These are phyloP conservation scores for Myrica gale DNA, from an alignment of 306 rosid genomes.

Conservation along the genomic window DNA sequence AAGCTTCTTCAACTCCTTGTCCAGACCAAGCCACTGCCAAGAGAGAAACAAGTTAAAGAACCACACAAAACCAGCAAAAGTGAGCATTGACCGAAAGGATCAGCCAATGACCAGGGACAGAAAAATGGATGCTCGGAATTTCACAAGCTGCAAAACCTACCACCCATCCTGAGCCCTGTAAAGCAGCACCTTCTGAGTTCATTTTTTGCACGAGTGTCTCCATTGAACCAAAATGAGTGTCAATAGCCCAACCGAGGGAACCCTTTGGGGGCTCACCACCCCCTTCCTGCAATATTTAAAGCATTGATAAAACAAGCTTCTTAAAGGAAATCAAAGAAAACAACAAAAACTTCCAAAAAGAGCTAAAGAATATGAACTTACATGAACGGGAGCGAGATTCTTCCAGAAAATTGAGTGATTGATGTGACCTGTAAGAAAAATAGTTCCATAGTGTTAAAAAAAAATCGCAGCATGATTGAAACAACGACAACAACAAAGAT, in stretches of 20 bases:
- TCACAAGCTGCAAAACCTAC: constrained; percentile 49
- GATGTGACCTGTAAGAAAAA: constrained; percentile 63
- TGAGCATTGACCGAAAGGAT: not conserved
- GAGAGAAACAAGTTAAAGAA: constrained; percentile 25
- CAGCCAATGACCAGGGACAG: constrained; percentile 4
- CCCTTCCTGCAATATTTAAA: constrained; percentile 62
- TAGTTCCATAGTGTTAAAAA: not conserved
- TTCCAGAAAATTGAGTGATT: constrained; percentile 90
- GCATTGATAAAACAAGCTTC: constrained; percentile 10
- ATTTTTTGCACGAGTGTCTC: constrained; percentile 62
- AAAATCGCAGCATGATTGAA: not conserved
- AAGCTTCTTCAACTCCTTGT: constrained; percentile 82
- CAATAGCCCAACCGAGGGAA: constrained; percentile 87
- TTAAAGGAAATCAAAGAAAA: not conserved
- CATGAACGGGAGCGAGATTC: constrained; percentile 57
- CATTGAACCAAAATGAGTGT: constrained; percentile 65
- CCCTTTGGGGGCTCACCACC: constrained; percentile 87
- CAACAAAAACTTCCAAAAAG: not conserved
- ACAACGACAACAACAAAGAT: not conserved
- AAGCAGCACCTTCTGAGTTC: constrained; percentile 83
- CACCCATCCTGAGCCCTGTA: constrained; percentile 99
- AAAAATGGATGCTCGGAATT: constrained; percentile 17
- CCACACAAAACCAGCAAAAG: constrained; percentile 14
- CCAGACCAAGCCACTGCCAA: constrained; percentile 93
- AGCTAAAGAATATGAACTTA: constrained; percentile 35